Evolutionary conservation across 2,329 filamentous ascomycete genomes (phyloP), one percentile per base, ranked within the genome.

Genomic region (Myriosclerotinia duriaeana): DNA sequence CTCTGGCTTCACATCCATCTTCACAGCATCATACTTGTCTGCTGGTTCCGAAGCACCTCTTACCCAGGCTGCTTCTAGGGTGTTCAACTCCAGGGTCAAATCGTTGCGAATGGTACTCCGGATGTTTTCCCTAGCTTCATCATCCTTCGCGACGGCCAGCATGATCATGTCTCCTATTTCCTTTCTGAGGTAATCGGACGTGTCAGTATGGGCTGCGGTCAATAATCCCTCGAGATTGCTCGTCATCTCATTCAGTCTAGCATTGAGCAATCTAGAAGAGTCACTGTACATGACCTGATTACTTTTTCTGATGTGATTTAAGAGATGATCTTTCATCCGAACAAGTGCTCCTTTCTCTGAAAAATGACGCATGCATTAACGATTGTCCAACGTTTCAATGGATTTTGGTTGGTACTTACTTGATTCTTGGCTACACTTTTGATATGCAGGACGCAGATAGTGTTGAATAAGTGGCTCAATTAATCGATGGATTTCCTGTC

Each of bases 251-350:
- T 22, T 20, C 14, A 60, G 7, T 60, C 5, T 38, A 1, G 7
- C 0, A 1, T 26, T 50, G 1, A 60, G 44, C n/a, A 50, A 7
- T 0, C 1, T 4, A 2, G 58, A 50, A 6, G 44, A 12, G 2
- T 50, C 58, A 0, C 0, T 1, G 5, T 60, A 60, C 58, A 60
- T 60, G 0, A 5, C 1, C 50, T 60, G 20, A 1, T 60, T 60
- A 0, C 0, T 50, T 1, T 4, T 1, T 2, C 8, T 38, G 5
- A 60, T 60, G 8, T 26, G 14, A 2, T 12, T 5, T 0, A 26
- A 12, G 0, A 60, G 44, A 2, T 4, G 1, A 2, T 38, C 44
- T 38, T 60, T 60, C 58, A 60, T 60, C 0, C 58, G 30, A 7
- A 2, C 8, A 26, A 60, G 58, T 0, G 58, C 58, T 20, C 58